phyloP scores from a whole-genome alignment of 805 yeast species.

The Candida pseudoglaebosa region DNA sequence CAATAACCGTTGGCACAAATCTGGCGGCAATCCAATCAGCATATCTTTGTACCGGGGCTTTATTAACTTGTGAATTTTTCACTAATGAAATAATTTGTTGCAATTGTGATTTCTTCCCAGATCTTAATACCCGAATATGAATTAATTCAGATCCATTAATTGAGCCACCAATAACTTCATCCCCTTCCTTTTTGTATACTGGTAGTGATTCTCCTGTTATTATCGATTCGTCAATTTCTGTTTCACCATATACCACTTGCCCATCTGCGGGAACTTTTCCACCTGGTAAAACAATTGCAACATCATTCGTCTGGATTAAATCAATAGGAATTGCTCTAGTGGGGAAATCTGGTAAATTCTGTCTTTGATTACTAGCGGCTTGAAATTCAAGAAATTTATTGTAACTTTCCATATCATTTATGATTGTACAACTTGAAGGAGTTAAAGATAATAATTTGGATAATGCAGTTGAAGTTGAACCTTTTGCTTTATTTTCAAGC shows the following conservation, averaged over 20 bases:
- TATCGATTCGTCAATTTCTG: constrained; percentile 85
- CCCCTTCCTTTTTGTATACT: constrained; percentile 57
- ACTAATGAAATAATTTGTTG: constrained; percentile 84
- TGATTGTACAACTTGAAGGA: constrained; percentile 70
- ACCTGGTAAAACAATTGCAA: constrained; percentile 79
- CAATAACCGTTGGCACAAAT: constrained; percentile 75
- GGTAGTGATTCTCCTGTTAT: constrained; percentile 91
- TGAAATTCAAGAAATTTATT: constrained; percentile 14
- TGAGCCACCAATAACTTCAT: constrained; percentile 81
- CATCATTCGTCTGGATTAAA: constrained; percentile 71
- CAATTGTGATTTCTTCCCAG: constrained; percentile 83
- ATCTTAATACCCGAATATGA: constrained; percentile 59
- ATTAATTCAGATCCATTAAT: constrained; percentile 76
- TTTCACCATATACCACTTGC: constrained; percentile 63
- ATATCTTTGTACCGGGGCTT: constrained; percentile 86
- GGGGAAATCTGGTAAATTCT: constrained; percentile 20
- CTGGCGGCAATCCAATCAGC: constrained; percentile 83
- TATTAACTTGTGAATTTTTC: constrained; percentile 80
- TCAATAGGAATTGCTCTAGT: constrained; percentile 64
- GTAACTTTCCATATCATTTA: constrained; percentile 37
- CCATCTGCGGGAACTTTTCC: constrained; percentile 93
- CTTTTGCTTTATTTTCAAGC: constrained; percentile 88
- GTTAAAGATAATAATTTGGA: constrained; percentile 76
- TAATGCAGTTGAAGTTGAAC: constrained; percentile 86
- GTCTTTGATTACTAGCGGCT: constrained; percentile 4